Base-by-base conservation (phyloP, 2,329 filamentous ascomycete genomes). In the Scorias spongiosa region DNA sequence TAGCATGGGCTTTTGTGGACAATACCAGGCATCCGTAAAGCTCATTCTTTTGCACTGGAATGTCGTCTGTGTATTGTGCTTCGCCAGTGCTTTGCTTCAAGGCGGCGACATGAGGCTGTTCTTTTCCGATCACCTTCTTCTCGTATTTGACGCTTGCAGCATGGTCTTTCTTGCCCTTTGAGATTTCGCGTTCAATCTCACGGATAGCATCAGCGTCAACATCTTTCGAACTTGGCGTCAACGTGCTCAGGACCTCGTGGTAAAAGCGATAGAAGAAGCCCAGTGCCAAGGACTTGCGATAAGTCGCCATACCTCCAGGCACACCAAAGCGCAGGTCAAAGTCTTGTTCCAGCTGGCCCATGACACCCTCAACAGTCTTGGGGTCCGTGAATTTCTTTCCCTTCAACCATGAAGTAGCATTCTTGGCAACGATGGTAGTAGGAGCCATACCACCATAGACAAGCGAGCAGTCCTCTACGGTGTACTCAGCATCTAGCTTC, bases 251-350 rank as follows among this genome's bases (percentile, higher is more conserved):
- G 0, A 89, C 74, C 48, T 96, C 89, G 56, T 96, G 84, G 58
- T 94, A 96, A 63, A 95, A 98, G 34, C 87, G 80, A 64, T 96
- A 96, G 65, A 96, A 96, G 71, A 98, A 93, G 2, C 88, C 81
- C 42, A 96, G 69, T 0, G 91, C 89, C 8, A 98, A 68, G 1
- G 87, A 84, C 60, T 91, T 93, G 26, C 91, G 74, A 58, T 96
- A 98, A 1, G 87, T 93, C 0, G 91, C 89, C 91, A 98, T 98
- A 32, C 91, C 91, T 51, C 91, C 91, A 0, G 89, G 91, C 0
- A 98, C 91, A 43, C 87, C 81, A 55, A 93, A 96, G 4, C 76
- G 72, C 28, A 98, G 71, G 58, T 93, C 77, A 56, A 98, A 98
- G 57, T 96, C 91, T 42, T 76, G 71, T 49, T 86, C 88, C n/a